These are phyloP conservation scores for Prunella vulgaris DNA, from an alignment of 257 asterid genomes.

Conservation along the genomic window DNA sequence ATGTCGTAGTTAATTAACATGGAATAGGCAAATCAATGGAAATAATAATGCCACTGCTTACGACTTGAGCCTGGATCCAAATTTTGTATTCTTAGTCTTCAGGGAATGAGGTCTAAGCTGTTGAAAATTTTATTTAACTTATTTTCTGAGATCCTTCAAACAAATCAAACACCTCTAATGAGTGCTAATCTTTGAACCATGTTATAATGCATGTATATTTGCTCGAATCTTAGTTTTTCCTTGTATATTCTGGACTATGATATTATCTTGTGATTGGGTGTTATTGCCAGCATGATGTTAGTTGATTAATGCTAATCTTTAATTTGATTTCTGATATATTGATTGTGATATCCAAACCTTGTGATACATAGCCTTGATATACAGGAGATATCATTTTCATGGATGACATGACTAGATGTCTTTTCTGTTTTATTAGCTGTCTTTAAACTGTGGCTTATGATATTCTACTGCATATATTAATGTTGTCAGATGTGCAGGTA, in stretches of 20 bases:
- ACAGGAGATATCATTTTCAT: not conserved
- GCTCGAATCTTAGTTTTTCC: not conserved
- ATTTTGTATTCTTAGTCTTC: not conserved
- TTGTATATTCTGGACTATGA: not conserved
- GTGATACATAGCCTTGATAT: not conserved
- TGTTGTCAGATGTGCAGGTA: constrained; percentile 51
- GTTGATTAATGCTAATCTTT: not conserved
- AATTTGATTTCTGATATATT: not conserved
- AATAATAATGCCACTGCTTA: not conserved
- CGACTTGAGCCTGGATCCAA: not conserved
- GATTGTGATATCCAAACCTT: not conserved
- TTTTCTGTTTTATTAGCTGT: constrained; percentile 4
- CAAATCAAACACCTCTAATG: not conserved
- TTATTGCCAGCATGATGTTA: not conserved
- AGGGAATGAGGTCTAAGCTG: not conserved
- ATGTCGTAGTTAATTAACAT: constrained; percentile 1
- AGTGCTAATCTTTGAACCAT: not conserved
- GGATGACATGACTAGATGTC: not conserved
- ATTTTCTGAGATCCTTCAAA: not conserved
- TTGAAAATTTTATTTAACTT: not conserved
- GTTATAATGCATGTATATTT: not conserved
- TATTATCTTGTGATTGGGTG: not conserved
- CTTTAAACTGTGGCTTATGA: not conserved
- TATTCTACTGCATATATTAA: constrained; percentile 18
- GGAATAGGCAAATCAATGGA: not conserved